These are phyloP conservation scores for Leishmania aethiopica DNA, from an alignment of 208 protist species.

Conservation along the genomic window DNA sequence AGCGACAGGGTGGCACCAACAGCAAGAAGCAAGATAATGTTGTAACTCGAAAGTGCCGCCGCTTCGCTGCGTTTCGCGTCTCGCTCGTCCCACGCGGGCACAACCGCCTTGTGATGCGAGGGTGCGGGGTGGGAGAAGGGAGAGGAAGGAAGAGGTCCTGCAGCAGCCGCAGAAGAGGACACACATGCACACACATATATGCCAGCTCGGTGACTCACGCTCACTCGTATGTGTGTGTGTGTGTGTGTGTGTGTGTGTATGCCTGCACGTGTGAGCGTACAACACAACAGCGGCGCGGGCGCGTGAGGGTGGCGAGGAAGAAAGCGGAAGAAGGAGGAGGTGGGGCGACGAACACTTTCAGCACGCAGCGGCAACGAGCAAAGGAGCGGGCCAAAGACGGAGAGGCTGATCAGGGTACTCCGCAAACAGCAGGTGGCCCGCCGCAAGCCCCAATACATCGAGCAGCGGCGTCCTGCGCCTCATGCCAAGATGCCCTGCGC, in stretches of 20 bases:
- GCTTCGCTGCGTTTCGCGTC: no score
- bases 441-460: background rate
- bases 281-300: background rate
- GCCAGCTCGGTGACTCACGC: no score
- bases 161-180: no score
- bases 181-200: no score
- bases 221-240: no score
- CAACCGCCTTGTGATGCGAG: no score
- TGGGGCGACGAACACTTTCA: background rate
- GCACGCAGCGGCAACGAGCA: background rate
- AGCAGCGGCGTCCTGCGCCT: no score
- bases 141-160: background rate
- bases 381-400: background rate
- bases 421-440: background rate
- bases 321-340: background rate
- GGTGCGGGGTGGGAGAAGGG: background rate
- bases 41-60: no score
- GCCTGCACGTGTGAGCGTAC: background rate
- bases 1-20: no score
- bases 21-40: no score
- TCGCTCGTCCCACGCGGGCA: no score
- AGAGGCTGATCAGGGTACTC: background rate
- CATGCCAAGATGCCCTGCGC: no score
- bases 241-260: background rate
- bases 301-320: background rate